Evolutionary conservation across 1,284 basidiomycete species (phyloP), one percentile per base, ranked within the genome.

Genomic region (Tilletia indica): DNA sequence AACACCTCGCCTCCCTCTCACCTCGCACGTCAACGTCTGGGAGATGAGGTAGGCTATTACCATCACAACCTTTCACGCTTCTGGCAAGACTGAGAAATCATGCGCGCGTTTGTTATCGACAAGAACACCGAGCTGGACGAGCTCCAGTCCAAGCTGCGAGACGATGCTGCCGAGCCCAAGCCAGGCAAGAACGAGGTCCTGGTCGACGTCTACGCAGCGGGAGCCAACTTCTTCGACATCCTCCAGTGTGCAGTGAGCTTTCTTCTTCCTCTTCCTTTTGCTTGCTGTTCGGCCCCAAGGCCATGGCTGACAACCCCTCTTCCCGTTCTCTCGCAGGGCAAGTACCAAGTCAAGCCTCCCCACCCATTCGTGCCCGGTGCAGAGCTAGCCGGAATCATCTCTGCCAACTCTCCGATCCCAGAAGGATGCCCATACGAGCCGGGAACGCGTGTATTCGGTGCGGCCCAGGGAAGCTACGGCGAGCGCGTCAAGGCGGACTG

Each of bases 371-470:
- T 78, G 0, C 76, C 79, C 39, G 82, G 81, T 48, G 76, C 78
- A n/a, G 82, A 99, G 85, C 92, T 97, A 80, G 89, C 94, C 1
- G 96, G 96, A 0, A 88, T 87, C 71, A 90, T 98, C 76, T 87
- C 92, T 4, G 76, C 84, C 12, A 85, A 89, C 78, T 93, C 92
- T 21, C 92, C 91, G 14, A 91, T 97, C 42, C 96, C 95, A 1
- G 84, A 88, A 38, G 92, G 90, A 3, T 97, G 93, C 82, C 87
- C 89, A 0, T 93, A 91, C 83, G 89, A 90, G 80, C 89, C 88
- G 0, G 95, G 96, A 19, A 78, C 83, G n/a, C 87, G 93, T 69
- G 92, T 99, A 0, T 96, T 97, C 81, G 96, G 96, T 4, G 89
- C 89, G n/a, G 88, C 87, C 0, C 90, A 92, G 81, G 96, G 93